phyloP scores from a whole-genome alignment of 2,329 filamentous ascomycete species.

The Aspergillus ochraceoroseus region DNA sequence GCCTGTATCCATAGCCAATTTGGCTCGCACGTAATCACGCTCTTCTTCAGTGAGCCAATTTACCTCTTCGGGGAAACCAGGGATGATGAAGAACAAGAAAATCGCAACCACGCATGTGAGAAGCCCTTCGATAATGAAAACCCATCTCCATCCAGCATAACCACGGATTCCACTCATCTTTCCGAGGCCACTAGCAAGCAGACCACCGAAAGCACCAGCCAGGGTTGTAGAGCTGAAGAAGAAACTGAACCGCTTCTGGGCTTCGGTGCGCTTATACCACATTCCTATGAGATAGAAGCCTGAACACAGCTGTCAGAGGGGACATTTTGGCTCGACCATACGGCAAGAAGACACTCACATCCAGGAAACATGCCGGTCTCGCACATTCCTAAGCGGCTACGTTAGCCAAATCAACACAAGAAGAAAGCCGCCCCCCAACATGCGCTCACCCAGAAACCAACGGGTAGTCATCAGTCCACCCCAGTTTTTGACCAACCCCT shows the following conservation, averaged over 20 bases:
- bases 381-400: slow-evolving; percentile 49
- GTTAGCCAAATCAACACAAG: slow-evolving; percentile 5
- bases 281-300: slow-evolving; percentile 66
- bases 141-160: slow-evolving; percentile 54
- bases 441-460: slow-evolving; percentile 66
- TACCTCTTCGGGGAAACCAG: slow-evolving; percentile 68
- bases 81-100: slow-evolving; percentile 60
- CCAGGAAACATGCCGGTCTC: slow-evolving; percentile 69
- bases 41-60: slow-evolving; percentile 70
- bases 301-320: slow-evolving; percentile 13
- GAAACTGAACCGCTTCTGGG: slow-evolving; percentile 86
- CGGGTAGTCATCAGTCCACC: slow-evolving; percentile 69
- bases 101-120: slow-evolving; percentile 60
- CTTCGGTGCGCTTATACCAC: slow-evolving; percentile 78
- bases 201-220: slow-evolving; percentile 59
- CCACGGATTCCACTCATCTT: slow-evolving; percentile 53
- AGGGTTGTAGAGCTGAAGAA: slow-evolving; percentile 74
- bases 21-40: slow-evolving; percentile 59
- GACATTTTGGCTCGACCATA: not conserved
- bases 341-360: slow-evolving; percentile 42
- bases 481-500: slow-evolving; percentile 75
- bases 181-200: slow-evolving; percentile 57
- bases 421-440: no score
- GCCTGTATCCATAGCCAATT: slow-evolving; percentile 65
- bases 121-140: slow-evolving; percentile 59